phyloP scores from a whole-genome alignment of 805 yeast genomes.

The Lipomyces lipofer region DNA sequence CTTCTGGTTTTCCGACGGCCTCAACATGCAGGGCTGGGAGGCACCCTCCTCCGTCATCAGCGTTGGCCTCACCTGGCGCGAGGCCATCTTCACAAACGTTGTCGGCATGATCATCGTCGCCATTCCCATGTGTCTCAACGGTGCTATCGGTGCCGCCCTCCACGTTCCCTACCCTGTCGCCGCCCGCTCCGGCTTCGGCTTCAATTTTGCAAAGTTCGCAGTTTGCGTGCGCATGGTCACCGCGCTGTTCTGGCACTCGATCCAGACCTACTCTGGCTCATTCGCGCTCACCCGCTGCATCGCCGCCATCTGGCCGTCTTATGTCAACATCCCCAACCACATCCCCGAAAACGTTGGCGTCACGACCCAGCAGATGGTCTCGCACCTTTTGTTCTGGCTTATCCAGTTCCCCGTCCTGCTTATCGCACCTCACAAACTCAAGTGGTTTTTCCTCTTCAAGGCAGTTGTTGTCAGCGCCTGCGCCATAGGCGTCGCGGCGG shows the following conservation, averaged over 20 bases:
- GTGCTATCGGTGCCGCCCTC: conserved; percentile 77
- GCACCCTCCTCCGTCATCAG: conserved; percentile 27
- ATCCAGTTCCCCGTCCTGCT: conserved; percentile 29
- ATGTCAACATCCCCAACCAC: conserved; percentile 27
- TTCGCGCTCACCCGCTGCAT: conserved; percentile 27
- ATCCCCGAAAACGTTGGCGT: conserved; percentile 28
- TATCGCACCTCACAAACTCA: conserved; percentile 32
- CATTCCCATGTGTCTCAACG: conserved; percentile 64
- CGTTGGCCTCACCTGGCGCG: conserved; percentile 31
- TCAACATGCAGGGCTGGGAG: conserved; percentile 32
- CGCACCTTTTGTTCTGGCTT: conserved; percentile 27
- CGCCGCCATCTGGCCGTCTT: conserved; percentile 33
- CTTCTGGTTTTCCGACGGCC: conserved; percentile 32
- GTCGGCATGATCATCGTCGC: conserved; percentile 52
- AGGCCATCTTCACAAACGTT: conserved; percentile 24
- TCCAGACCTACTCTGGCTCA: conserved; percentile 30
- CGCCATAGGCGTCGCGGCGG: conserved; percentile 30
- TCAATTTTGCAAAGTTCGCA: conserved; percentile 26
- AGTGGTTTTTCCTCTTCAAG: conserved; percentile 28
- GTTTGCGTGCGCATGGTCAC: conserved; percentile 28
- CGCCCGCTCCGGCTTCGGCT: conserved; percentile 76
- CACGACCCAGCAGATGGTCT: conserved; percentile 30
- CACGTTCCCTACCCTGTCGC: conserved; percentile 86
- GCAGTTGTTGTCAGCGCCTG: conserved; percentile 24
- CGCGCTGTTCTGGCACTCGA: conserved; percentile 32